phyloP scores from a whole-genome alignment of 768 basidiomycete species.

The Termitomyces sp. region DNA sequence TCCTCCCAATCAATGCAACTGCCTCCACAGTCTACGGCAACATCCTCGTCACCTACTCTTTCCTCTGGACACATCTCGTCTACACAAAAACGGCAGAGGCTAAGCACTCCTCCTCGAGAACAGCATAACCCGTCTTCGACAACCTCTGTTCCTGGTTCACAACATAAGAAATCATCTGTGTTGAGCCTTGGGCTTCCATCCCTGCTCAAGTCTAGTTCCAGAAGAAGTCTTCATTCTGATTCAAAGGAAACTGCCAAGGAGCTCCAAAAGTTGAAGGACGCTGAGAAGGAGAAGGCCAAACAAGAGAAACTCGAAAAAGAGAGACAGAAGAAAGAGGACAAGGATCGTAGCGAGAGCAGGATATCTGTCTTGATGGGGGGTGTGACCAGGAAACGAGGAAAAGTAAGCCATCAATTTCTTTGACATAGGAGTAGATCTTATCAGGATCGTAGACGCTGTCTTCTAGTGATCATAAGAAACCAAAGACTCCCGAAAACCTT shows the following conservation, averaged over 20 bases:
- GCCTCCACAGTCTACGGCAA: conserved; percentile 42
- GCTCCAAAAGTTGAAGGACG: conserved; percentile 40
- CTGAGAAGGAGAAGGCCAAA: conserved; percentile 46
- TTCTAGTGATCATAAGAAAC: conserved; percentile 75
- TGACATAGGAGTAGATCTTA: conserved; percentile 1
- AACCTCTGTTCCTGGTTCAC: conserved; percentile 51
- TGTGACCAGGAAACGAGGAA: conserved; percentile 70
- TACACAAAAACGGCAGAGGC: conserved; percentile 38
- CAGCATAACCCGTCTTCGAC: conserved; percentile 46
- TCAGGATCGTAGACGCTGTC: conserved; percentile 65
- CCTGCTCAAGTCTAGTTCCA: conserved; percentile 81
- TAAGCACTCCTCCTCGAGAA: conserved; percentile 48
- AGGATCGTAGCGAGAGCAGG: conserved; percentile 86
- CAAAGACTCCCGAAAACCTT: conserved; percentile 62
- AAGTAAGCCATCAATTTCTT: conserved; percentile 46
- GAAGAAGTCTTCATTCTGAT: conserved; percentile 73
- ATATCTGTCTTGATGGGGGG: conserved; percentile 87
- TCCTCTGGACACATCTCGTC: conserved; percentile 35
- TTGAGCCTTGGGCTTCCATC: conserved; percentile 79
- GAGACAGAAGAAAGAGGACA: conserved; percentile 71
- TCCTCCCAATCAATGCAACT: conserved; percentile 85
- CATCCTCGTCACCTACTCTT: conserved; percentile 50
- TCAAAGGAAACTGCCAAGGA: conserved; percentile 53
- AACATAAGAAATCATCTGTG: conserved; percentile 80
- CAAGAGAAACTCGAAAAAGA: conserved; percentile 41